phyloP scores from a whole-genome alignment of 257 asterid species.

The Pogostemon cablin region DNA sequence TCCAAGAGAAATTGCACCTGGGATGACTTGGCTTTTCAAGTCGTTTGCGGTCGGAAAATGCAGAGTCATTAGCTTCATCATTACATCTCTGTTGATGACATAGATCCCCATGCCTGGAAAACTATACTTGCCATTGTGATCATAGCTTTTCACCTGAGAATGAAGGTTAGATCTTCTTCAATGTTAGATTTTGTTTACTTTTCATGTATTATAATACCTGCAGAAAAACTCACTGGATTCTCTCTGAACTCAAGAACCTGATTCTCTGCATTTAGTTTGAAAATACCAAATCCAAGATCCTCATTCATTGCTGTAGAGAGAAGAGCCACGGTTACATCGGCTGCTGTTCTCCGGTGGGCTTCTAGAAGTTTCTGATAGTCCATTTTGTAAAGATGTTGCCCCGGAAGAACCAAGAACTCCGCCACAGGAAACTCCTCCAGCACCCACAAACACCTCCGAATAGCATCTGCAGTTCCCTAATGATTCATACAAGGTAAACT shows the following conservation, averaged over 20 bases:
- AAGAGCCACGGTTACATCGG: constrained; percentile 66
- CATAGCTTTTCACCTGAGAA: constrained; percentile 44
- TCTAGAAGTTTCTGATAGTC: constrained; percentile 69
- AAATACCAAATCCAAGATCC: constrained; percentile 56
- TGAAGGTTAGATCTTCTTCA: constrained; percentile 24
- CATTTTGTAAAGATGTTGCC: constrained; percentile 88
- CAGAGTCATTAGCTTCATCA: constrained; percentile 68
- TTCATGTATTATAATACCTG: not conserved
- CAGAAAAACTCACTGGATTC: constrained; percentile 40
- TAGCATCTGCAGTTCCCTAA: constrained; percentile 92
- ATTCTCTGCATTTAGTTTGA: constrained; percentile 45
- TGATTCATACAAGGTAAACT: not conserved
- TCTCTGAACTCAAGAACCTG: constrained; percentile 56
- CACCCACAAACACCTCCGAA: constrained; percentile 78
- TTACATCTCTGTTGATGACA: constrained; percentile 63
- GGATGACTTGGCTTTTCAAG: constrained; percentile 64
- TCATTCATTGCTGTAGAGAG: constrained; percentile 33
- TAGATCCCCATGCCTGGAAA: constrained; percentile 81
- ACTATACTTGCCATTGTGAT: not conserved
- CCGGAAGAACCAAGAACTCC: constrained; percentile 80
- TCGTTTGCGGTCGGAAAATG: constrained; percentile 68
- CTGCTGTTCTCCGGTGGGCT: constrained; percentile 47
- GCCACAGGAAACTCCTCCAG: constrained; percentile 62
- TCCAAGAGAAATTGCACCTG: constrained; percentile 78
- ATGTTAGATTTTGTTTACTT: not conserved